Evolutionary conservation across 495 filamentous ascomycete species (phyloP).

Genomic region (Aspergillus taichungensis): DNA sequence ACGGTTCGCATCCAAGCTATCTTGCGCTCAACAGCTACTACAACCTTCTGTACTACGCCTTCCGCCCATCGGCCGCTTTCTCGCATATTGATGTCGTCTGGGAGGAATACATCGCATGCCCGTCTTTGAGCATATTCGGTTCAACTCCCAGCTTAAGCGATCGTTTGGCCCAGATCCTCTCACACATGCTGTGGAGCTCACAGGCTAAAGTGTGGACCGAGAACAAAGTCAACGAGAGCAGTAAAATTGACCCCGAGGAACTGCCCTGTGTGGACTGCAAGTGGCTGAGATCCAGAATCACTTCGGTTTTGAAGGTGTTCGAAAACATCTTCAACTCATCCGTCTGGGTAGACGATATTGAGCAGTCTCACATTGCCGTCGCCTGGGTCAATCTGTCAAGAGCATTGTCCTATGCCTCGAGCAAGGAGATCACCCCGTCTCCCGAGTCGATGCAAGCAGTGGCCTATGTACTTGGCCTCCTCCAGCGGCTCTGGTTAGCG

Average conservation of each 20-base stretch:
- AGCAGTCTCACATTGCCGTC: conserved; percentile 33
- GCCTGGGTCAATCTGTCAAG: conserved; percentile 64
- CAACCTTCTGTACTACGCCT: conserved; percentile 77
- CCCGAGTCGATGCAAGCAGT: conserved; percentile 72
- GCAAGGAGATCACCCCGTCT: conserved; percentile 84
- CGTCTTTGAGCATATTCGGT: conserved; percentile 28
- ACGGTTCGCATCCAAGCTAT: conserved; percentile 46
- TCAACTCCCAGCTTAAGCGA: conserved; percentile 26
- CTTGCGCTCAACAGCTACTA: conserved; percentile 61
- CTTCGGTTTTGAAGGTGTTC: conserved; percentile 52
- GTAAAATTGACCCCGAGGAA: conserved; percentile 54
- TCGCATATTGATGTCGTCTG: conserved; percentile 66
- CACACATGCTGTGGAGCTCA: conserved; percentile 57
- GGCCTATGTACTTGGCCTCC: conserved; percentile 55
- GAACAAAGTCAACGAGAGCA: conserved; percentile 51
- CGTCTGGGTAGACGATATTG: conserved; percentile 41
- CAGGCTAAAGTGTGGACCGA: conserved; percentile 64
- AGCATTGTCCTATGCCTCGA: conserved; percentile 66
- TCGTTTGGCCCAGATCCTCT: conserved; percentile 55
- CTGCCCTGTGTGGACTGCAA: conserved; percentile 70
- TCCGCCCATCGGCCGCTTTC: conserved; percentile 56
- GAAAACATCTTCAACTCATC: conserved; percentile 52
- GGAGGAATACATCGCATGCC: conserved; percentile 60
- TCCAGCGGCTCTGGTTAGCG: conserved; percentile 58
- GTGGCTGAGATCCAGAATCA: conserved; percentile 73